Conservation (phyloP, 768 basidiomycete species). For the Pisolithus microcarpus region DNA sequence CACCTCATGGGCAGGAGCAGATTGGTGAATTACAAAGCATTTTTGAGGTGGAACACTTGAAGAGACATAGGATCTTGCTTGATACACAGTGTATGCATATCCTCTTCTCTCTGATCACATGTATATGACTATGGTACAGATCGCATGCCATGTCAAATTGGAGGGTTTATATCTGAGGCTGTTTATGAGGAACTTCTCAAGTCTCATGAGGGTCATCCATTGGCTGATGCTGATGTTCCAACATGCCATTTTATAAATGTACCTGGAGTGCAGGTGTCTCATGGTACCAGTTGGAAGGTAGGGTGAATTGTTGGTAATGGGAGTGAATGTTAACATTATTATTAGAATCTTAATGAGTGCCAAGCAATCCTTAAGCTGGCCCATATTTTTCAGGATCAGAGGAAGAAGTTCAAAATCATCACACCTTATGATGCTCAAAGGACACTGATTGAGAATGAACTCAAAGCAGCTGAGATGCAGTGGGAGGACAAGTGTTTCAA, state of each 20-base stretch:
- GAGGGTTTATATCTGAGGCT: constrained; percentile 58
- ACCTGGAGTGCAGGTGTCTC: constrained; percentile 28
- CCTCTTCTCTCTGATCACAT: not conserved
- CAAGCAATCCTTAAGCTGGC: constrained; percentile 53
- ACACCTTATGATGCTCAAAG: constrained; percentile 80
- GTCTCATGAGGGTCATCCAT: constrained; percentile 44
- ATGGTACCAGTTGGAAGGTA: constrained; percentile 36
- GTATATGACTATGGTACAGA: constrained; percentile 36
- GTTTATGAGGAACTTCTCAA: constrained; percentile 58
- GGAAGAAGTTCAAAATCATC: constrained; percentile 54
- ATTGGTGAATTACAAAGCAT: constrained; percentile 60
- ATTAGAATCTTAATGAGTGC: constrained; percentile 56
- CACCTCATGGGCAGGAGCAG: constrained; percentile 72
- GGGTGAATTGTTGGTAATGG: constrained; percentile 3
- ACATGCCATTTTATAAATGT: constrained; percentile 69
- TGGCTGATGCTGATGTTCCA: constrained; percentile 30
- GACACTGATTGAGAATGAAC: constrained; percentile 44
- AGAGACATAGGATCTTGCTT: constrained; percentile 43
- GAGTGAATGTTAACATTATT: not conserved
- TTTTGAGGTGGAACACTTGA: constrained; percentile 67
- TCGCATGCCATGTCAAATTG: constrained; percentile 79
- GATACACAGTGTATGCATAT: constrained; percentile 63
- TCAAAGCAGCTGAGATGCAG: constrained; percentile 42
- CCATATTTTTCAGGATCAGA: constrained; percentile 42
- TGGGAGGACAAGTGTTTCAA: constrained; percentile 72